Evolutionary conservation across 2,329 filamentous ascomycete species (phyloP).

Genomic region (Sporothrix humicola): DNA sequence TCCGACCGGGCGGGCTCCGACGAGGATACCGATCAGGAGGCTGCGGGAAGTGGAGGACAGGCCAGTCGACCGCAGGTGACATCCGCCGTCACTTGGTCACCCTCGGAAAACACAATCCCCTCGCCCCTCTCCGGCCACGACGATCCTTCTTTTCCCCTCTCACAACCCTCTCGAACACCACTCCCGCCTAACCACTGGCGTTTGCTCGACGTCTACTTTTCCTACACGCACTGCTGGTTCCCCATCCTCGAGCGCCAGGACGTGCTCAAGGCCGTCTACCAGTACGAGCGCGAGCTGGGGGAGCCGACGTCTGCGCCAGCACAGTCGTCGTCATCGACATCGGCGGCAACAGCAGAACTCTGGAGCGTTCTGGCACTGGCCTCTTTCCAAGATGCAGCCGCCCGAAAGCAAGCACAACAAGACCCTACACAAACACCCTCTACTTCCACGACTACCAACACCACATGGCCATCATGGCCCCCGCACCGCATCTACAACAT

Average conservation of each 20-base stretch:
- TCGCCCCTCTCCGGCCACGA: neutral
- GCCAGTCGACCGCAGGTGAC: neutral
- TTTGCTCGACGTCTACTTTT: constrained; percentile 74
- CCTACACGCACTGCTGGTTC: constrained; percentile 78
- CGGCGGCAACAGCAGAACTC: constrained; percentile 50
- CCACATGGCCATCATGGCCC: constrained; percentile 29
- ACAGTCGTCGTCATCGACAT: neutral
- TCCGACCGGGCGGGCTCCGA: constrained; percentile 11
- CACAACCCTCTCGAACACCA: neutral
- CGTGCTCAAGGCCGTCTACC: constrained; percentile 56
- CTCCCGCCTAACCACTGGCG: constrained; percentile 62
- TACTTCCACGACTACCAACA: neutral
- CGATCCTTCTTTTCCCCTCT: neutral
- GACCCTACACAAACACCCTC: neutral
- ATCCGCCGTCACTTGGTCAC: constrained; percentile 43
- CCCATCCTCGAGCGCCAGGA: constrained; percentile 73
- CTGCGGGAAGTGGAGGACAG: neutral
- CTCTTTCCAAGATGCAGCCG: constrained; percentile 56
- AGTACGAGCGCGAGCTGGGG: constrained; percentile 44
- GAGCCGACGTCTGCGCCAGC: neutral
- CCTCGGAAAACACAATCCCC: constrained; percentile 44
- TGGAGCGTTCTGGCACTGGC: constrained; percentile 66
- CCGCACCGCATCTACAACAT: constrained; percentile 55
- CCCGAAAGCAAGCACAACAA: constrained; percentile 35
- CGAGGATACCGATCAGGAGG: constrained; percentile 3